Evolutionary conservation across 768 basidiomycete genomes (phyloP).

Genomic region (Amanita inopinata): DNA sequence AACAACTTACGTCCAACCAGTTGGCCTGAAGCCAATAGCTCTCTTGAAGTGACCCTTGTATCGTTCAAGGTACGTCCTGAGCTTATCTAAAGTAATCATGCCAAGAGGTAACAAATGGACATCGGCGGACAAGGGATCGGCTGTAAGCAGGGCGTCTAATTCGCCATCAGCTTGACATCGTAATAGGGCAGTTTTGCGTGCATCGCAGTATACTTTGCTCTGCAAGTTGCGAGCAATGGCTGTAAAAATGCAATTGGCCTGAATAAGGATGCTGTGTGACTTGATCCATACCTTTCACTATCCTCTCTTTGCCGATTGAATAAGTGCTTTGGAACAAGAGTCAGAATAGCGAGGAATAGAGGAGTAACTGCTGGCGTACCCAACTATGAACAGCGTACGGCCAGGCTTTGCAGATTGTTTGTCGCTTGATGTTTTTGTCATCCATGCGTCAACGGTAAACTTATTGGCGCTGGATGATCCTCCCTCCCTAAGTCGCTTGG

Average conservation of each 20-base stretch:
- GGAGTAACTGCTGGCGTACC: constrained; percentile 32
- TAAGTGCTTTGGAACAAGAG: constrained; percentile 56
- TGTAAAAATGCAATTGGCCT: constrained; percentile 17
- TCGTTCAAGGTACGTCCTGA: constrained; percentile 67
- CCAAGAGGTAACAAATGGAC: constrained; percentile 84
- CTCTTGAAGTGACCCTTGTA: constrained; percentile 64
- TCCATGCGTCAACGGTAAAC: constrained; percentile 43
- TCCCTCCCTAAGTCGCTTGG: constrained; percentile 42
- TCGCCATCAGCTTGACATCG: constrained; percentile 81
- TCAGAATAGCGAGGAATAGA: background rate
- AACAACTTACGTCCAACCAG: constrained; percentile 87
- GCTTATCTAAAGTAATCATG: constrained; percentile 63
- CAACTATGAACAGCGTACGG: constrained; percentile 49
- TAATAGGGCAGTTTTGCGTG: constrained; percentile 73
- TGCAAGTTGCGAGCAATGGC: constrained; percentile 78
- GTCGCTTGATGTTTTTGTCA: constrained; percentile 25
- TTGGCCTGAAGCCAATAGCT: constrained; percentile 81
- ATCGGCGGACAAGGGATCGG: constrained; percentile 62
- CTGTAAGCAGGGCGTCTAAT: constrained; percentile 66
- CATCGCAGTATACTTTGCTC: constrained; percentile 84
- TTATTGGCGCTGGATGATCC: constrained; percentile 26
- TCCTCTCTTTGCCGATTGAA: constrained; percentile 94
- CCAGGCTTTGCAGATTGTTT: constrained; percentile 26
- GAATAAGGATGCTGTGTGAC: background rate
- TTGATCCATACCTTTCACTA: constrained; percentile 70